Conservation (phyloP, 2,329 filamentous ascomycete genomes). For the Ophiosphaerella herpotricha region DNA sequence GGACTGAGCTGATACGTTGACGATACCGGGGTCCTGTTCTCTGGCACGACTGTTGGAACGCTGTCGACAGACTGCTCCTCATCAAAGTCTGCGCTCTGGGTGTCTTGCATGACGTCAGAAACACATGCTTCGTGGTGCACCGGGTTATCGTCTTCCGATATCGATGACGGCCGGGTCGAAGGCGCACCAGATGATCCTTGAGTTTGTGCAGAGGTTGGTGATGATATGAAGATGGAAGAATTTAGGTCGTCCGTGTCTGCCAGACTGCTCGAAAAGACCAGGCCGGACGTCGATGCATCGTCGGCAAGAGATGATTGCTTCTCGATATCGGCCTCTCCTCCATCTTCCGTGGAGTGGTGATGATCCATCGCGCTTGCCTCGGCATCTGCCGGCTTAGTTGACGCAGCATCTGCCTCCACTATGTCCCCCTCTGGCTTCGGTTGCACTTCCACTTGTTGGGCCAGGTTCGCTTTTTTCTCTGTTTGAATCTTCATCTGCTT, state of each 20-base stretch:
- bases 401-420: conserved; percentile 1
- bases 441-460: conserved; percentile 16
- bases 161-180: conserved; percentile 46
- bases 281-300: conserved; percentile 49
- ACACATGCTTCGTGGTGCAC: conserved; percentile 24
- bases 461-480: conserved; percentile 32
- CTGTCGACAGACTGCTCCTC: conserved; percentile 41
- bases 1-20: conserved; percentile 15
- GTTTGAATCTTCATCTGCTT: conserved; percentile 65
- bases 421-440: conserved; percentile 8
- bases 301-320: conserved; percentile 15
- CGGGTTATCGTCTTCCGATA: conserved; percentile 44
- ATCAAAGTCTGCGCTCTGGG: conserved; percentile 22
- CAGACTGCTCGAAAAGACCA: conserved; percentile 54
- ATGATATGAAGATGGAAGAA: conserved; percentile 42
- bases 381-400: background rate
- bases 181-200: conserved; percentile 43
- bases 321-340: conserved; percentile 17
- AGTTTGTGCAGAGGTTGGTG: conserved; percentile 45
- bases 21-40: conserved; percentile 30
- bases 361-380: conserved; percentile 2
- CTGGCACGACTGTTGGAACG: conserved; percentile 42
- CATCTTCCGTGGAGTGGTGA: conserved; percentile 5
- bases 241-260: conserved; percentile 41
- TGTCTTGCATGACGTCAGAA: conserved; percentile 12